A percentile compares a stretch with the other conserved stretches of the same genome.
These are phyloP conservation scores for Sarcodon sp. DNA, from an alignment of 768 basidiomycete species.

Conservation along the genomic window DNA sequence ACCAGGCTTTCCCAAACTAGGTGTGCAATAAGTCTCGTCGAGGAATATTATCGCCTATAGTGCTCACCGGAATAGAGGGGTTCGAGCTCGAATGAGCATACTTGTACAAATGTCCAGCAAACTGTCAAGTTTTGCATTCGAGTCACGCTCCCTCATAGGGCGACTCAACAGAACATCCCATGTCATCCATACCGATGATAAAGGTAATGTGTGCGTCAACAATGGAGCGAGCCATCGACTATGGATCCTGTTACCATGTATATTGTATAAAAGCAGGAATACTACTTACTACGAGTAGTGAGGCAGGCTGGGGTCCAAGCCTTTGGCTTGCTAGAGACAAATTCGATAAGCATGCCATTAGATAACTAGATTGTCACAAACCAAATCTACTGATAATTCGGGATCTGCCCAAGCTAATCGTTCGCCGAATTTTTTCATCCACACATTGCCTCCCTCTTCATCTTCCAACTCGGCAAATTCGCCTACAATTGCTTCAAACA, in stretches of 20 bases:
- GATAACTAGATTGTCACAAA: constrained; percentile 17
- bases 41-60: not conserved
- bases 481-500: constrained; percentile 61
- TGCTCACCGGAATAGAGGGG: constrained; percentile 40
- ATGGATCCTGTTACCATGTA: not conserved
- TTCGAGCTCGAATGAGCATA: constrained; percentile 50
- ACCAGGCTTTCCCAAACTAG: constrained; percentile 41
- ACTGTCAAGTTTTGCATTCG: constrained; percentile 50
- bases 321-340: constrained; percentile 36
- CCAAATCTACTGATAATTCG: constrained; percentile 48
- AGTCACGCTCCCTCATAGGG: constrained; percentile 36
- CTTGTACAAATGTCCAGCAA: constrained; percentile 60
- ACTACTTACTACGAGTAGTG: constrained; percentile 67
- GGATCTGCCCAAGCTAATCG: constrained; percentile 48
- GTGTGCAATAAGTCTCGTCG: not conserved
- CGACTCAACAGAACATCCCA: constrained; percentile 68
- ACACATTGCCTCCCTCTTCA: constrained; percentile 44
- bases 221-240: constrained; percentile 71
- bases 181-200: constrained; percentile 39
- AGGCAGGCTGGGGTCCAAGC: constrained; percentile 58
- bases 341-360: not conserved
- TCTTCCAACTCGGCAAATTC: constrained; percentile 69
- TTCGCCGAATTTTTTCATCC: constrained; percentile 53
- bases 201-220: constrained; percentile 60
- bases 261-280: not conserved